Conservation (phyloP, 2,329 filamentous ascomycete species). For the Trichoderma oligosporum region DNA sequence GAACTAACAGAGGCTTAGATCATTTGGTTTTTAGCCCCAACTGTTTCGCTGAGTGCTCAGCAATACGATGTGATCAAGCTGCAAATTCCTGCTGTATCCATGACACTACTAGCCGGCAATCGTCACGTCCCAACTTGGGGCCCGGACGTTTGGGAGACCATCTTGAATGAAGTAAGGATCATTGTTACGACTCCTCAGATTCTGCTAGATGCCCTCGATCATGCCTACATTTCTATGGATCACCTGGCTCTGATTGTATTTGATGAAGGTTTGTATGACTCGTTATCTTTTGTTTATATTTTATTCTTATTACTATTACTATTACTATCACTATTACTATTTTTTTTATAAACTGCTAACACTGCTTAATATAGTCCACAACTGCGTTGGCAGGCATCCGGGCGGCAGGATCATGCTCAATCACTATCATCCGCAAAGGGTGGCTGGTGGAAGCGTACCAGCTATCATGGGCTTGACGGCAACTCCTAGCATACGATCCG, state of each 20-base stretch:
- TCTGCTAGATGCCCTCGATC: constrained; percentile 67
- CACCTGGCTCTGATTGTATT: constrained; percentile 68
- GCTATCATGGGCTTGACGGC: constrained; percentile 76
- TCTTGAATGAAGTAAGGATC: constrained; percentile 62
- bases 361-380: constrained; percentile 57
- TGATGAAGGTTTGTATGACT: constrained; percentile 64
- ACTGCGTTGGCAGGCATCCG: constrained; percentile 62
- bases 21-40: constrained; percentile 73
- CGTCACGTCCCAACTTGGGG: constrained; percentile 74
- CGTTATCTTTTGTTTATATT: background rate
- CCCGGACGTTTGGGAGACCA: constrained; percentile 61
- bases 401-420: constrained; percentile 68
- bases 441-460: constrained; percentile 46
- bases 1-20: constrained; percentile 38
- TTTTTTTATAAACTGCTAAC: background rate
- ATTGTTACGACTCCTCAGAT: constrained; percentile 76
- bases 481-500: constrained; percentile 66
- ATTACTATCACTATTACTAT: background rate
- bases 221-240: constrained; percentile 67
- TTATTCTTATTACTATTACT: too few species aligned
- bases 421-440: constrained; percentile 58
- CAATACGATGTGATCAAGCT: constrained; percentile 58
- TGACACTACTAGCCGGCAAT: constrained; percentile 61
- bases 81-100: constrained; percentile 57
- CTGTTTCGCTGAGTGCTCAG: constrained; percentile 62